These are phyloP conservation scores for Aspergillus bertholletiae DNA, from an alignment of 495 filamentous ascomycete genomes.

Conservation along the genomic window DNA sequence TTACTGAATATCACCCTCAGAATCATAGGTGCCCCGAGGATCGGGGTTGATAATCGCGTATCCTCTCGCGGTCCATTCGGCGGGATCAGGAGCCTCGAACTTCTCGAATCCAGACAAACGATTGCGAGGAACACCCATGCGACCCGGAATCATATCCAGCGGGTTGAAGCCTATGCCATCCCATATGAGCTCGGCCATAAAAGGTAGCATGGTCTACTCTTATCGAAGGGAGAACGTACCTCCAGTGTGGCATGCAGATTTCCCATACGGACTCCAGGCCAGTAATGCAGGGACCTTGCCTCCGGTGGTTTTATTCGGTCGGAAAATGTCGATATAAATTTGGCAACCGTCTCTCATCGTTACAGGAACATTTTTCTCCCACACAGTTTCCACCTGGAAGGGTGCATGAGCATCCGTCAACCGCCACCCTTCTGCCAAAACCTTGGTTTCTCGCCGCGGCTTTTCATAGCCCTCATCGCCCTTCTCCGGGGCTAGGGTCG, in stretches of 20 bases:
- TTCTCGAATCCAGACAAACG: conserved; percentile 23
- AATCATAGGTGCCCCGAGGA: conserved; percentile 31
- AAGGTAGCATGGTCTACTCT: too few species aligned
- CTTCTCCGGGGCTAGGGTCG: too few species aligned
- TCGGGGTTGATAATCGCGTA: conserved; percentile 42
- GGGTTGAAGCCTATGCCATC: too few species aligned
- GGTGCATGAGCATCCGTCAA: too few species aligned
- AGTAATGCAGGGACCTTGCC: conserved; percentile 31
- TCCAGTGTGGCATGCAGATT: too few species aligned
- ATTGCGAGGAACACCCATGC: conserved; percentile 16
- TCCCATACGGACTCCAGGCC: conserved; percentile 33
- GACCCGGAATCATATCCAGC: background rate
- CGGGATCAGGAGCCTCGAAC: conserved; percentile 45
- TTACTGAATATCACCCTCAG: conserved; percentile 27
- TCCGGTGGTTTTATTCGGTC: conserved; percentile 11
- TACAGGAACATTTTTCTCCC: conserved; percentile 10
- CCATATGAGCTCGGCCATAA: too few species aligned
- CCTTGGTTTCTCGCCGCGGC: too few species aligned
- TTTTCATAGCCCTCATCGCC: too few species aligned
- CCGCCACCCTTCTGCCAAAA: too few species aligned
- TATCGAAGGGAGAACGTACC: too few species aligned
- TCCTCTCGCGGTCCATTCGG: conserved; percentile 33
- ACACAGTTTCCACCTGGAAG: too few species aligned
- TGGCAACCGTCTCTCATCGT: conserved; percentile 13
- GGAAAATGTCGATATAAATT: conserved; percentile 28